phyloP scores from a whole-genome alignment of 2,329 filamentous ascomycete species.

The Penicillium sp. region DNA sequence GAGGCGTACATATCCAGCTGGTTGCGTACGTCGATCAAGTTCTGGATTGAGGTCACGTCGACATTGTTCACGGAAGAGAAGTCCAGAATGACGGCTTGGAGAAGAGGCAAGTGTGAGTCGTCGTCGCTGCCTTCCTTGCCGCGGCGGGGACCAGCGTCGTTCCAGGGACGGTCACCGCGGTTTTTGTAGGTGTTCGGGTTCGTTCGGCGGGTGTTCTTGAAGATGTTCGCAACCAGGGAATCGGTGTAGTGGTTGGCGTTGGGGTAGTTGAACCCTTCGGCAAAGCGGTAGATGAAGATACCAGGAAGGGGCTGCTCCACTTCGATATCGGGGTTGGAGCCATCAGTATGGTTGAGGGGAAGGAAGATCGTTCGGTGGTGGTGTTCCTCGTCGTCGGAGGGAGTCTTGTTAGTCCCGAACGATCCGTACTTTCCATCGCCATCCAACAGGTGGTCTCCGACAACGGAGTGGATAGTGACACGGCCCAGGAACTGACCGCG shows the following conservation, averaged over 20 bases:
- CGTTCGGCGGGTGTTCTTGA: conserved; percentile 70
- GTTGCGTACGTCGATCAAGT: conserved; percentile 90
- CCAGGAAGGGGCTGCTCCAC: conserved; percentile 83
- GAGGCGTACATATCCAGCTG: conserved; percentile 82
- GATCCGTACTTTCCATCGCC: conserved; percentile 61
- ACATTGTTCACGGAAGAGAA: conserved; percentile 93
- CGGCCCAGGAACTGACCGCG: conserved; percentile 79
- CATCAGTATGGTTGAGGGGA: conserved; percentile 82
- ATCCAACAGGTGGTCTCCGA: conserved; percentile 70
- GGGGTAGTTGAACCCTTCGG: conserved; percentile 93
- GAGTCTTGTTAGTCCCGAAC: conserved; percentile 36
- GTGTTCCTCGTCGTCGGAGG: conserved; percentile 43
- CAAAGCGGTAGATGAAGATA: conserved; percentile 92
- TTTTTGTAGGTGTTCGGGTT: conserved; percentile 63
- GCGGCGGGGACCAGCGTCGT: conserved; percentile 75
- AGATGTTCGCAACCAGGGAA: conserved; percentile 67
- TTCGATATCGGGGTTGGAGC: conserved; percentile 79
- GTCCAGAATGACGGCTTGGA: conserved; percentile 90
- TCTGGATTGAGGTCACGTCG: conserved; percentile 88
- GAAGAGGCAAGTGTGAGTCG: conserved; percentile 57
- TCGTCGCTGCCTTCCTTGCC: conserved; percentile 49
- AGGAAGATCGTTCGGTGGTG: conserved; percentile 76
- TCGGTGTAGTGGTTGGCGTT: conserved; percentile 89
- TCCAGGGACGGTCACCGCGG: conserved; percentile 85
- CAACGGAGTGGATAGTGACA: conserved; percentile 78